phyloP scores from a whole-genome alignment of 2,329 filamentous ascomycete species.

The Ascochyta lentis region DNA sequence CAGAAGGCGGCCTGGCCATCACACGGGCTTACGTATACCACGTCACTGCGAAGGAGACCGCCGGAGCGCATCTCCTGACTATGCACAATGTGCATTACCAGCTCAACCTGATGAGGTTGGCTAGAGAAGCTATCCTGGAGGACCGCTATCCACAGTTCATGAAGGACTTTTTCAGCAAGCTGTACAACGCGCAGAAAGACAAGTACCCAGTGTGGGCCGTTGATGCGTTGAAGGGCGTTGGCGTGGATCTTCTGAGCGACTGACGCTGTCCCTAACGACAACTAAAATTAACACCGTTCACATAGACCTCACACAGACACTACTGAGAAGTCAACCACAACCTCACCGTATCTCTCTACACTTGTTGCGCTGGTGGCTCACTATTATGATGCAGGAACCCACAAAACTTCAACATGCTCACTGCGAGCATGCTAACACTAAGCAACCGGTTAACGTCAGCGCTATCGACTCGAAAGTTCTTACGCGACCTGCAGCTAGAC shows the following conservation, averaged over 20 bases:
- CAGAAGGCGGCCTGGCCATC: conserved; percentile 76
- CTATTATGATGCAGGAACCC: too few species aligned
- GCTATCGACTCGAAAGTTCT: not conserved
- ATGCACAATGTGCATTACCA: conserved; percentile 97
- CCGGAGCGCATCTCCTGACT: conserved; percentile 82
- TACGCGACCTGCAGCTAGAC: conserved; percentile 2
- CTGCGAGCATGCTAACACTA: not conserved
- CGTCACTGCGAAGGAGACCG: conserved; percentile 91
- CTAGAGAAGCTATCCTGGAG: conserved; percentile 78
- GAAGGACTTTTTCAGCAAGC: conserved; percentile 74
- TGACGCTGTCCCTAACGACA: conserved; percentile 1
- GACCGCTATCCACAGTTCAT: conserved; percentile 82
- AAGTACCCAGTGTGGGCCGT: conserved; percentile 86
- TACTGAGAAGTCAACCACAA: not conserved
- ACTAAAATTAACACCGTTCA: too few species aligned
- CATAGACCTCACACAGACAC: not conserved
- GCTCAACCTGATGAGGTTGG: conserved; percentile 78
- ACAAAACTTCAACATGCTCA: too few species aligned
- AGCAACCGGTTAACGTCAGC: not conserved
- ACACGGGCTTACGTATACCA: conserved; percentile 92
- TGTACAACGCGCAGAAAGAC: conserved; percentile 68
- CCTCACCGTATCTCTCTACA: not conserved
- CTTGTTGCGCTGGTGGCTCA: too few species aligned
- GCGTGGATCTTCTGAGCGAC: conserved; percentile 58
- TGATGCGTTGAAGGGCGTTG: conserved; percentile 77